phyloP scores from a whole-genome alignment of 345 rosid genomes.

The Passiflora organensis region DNA sequence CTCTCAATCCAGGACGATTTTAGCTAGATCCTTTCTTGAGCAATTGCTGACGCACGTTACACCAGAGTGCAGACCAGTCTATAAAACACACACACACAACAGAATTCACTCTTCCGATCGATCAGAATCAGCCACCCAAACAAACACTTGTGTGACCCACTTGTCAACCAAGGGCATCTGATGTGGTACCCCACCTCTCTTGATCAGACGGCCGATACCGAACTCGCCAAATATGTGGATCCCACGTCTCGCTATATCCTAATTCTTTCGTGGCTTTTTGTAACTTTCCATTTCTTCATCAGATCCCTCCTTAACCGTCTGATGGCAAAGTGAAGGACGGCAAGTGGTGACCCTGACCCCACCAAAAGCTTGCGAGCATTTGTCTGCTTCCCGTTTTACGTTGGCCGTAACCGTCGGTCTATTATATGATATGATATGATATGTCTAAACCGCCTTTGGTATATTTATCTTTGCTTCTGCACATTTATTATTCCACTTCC shows the following conservation, averaged over 20 bases:
- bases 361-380: background rate
- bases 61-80: background rate
- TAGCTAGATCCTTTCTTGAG: background rate
- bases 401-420: constrained; percentile 21
- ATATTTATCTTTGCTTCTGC: background rate
- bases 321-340: constrained; percentile 1
- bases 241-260: background rate
- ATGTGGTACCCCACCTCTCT: background rate
- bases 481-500: background rate
- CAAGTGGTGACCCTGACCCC: background rate
- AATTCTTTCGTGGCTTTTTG: background rate
- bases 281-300: background rate
- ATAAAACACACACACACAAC: background rate
- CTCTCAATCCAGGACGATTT: background rate
- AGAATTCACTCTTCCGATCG: background rate
- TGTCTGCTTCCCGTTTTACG: constrained; percentile 2
- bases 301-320: constrained; percentile 24
- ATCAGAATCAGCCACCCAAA: constrained; percentile 8
- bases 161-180: background rate
- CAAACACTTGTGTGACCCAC: background rate
- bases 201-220: constrained; percentile 1
- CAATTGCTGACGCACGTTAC: background rate
- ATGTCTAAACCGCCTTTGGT: background rate
- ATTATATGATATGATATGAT: constrained; percentile 13
- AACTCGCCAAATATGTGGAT: too few species aligned